Conservation (phyloP, 2,329 filamentous ascomycete species). For the Chaetomium globosum region DNA sequence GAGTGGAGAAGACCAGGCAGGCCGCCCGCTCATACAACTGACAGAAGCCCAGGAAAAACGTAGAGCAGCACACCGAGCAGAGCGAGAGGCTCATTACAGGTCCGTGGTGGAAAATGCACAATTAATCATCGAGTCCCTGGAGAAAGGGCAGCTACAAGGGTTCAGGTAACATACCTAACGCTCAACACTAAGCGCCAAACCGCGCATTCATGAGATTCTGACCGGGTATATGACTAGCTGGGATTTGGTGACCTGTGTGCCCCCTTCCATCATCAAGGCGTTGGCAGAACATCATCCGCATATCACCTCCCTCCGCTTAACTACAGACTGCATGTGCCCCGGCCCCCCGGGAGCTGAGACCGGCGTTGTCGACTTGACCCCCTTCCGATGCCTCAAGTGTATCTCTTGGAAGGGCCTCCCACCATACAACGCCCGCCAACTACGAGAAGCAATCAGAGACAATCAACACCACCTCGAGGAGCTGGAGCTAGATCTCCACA, state of each 20-base stretch:
- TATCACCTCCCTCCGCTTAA: background rate
- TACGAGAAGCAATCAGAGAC: background rate
- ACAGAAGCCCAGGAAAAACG: no score
- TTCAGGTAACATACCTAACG: background rate
- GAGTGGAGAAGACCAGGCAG: no score
- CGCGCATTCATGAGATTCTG: background rate
- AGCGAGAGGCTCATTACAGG: background rate
- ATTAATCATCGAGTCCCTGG: background rate
- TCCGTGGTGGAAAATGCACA: background rate
- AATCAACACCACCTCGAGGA: conserved; percentile 3
- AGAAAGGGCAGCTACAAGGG: background rate
- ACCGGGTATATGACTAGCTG: background rate
- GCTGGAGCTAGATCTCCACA: background rate
- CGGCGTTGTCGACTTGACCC: background rate
- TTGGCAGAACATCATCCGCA: background rate
- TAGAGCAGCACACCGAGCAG: no score
- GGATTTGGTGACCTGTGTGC: conserved; percentile 4
- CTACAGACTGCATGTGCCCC: background rate
- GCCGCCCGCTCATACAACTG: no score
- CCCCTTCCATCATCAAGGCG: background rate
- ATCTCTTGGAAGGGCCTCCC: background rate
- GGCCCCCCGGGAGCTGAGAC: background rate
- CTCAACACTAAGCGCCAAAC: background rate
- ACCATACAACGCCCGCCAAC: background rate
- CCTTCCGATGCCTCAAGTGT: background rate